Evolutionary conservation across 768 basidiomycete genomes (phyloP).

Genomic region (Collybia mongolica): DNA sequence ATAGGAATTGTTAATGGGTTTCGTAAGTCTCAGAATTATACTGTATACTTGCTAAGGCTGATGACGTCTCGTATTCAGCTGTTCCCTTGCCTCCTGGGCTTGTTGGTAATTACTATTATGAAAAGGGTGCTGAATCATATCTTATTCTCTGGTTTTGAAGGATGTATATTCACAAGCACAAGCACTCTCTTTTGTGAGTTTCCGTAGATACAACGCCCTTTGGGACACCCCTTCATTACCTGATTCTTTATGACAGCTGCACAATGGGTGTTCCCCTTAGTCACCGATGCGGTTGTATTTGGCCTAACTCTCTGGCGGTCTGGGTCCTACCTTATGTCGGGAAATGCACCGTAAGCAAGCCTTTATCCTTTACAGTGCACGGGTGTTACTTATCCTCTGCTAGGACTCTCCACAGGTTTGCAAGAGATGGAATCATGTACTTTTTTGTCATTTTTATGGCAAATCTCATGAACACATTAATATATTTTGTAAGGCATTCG

Average conservation of each 20-base stretch:
- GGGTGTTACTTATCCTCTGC: conserved; percentile 19
- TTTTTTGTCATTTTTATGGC: conserved; percentile 24
- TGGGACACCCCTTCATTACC: background rate
- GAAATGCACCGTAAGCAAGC: background rate
- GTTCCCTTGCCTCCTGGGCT: conserved; percentile 22
- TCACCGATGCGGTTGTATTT: conserved; percentile 15
- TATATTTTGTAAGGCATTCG: conserved; percentile 21
- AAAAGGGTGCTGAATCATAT: background rate
- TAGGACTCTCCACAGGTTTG: conserved; percentile 20
- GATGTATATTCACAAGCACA: conserved; percentile 24
- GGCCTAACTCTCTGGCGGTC: conserved; percentile 11
- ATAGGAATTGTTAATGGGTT: conserved; percentile 22
- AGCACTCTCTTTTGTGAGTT: conserved; percentile 21
- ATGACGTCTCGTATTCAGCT: conserved; percentile 11
- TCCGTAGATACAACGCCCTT: no score
- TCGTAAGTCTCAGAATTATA: conserved; percentile 12
- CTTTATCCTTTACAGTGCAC: conserved; percentile 7
- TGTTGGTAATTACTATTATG: conserved; percentile 14
- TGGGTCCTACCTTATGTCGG: background rate
- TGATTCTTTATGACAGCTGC: conserved; percentile 11
- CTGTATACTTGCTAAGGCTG: no score
- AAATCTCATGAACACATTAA: conserved; percentile 23
- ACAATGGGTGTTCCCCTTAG: conserved; percentile 22
- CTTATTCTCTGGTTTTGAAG: conserved; percentile 5
- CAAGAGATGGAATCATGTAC: conserved; percentile 24